Base-by-base conservation (phyloP, 164 flowering plant genomes). In the Pachysandra terminalis region DNA sequence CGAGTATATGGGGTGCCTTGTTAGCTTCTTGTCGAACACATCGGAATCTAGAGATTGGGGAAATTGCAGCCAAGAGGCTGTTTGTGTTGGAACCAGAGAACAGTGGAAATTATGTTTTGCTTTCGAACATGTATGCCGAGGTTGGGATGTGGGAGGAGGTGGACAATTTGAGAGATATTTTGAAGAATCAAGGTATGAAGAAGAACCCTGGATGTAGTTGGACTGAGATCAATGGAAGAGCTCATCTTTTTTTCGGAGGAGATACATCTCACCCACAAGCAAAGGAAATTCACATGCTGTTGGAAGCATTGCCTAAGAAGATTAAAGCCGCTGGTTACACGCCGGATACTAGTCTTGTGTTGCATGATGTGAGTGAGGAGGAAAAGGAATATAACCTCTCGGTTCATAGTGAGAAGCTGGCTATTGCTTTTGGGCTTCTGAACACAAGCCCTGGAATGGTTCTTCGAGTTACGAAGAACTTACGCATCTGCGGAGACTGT, bases 1-100 rank as follows among this genome's bases (percentile, higher is more conserved):
- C 87, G 1, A 82, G 85, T 64, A 71, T 85, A 25, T 89, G 89
- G 92, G 85, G 89, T 69, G 77, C 92, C 22, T 68, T 89, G 41
- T 74, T 89, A 58, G 81, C 87, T 48, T 85, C 92, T 19, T 75
- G 84, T 54, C 71, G 84, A 41, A 75, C 65, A 17, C 75, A 85
- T 69, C 74, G 84, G 2, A 80, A 84, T 74, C 49, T 73, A 55
- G 73, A 79, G 27, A 73, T 87, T 53, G 85, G 85, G n/a, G 84
- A 86, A 70, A 55, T 69, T 22, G 87, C 90, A 21, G 90, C 89
- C 9, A 77, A 13, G 64, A 73, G 74, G 59, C 71, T 89, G 60
- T 81, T 85, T 68, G 72, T 70, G 5, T 64, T 83, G 61, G 91
- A 87, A 54, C 91, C 91, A 19, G 79, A 83, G 22, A 85, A 83